phyloP scores from a whole-genome alignment of 768 basidiomycete genomes.

The Boletus pseudo-olivaceus region DNA sequence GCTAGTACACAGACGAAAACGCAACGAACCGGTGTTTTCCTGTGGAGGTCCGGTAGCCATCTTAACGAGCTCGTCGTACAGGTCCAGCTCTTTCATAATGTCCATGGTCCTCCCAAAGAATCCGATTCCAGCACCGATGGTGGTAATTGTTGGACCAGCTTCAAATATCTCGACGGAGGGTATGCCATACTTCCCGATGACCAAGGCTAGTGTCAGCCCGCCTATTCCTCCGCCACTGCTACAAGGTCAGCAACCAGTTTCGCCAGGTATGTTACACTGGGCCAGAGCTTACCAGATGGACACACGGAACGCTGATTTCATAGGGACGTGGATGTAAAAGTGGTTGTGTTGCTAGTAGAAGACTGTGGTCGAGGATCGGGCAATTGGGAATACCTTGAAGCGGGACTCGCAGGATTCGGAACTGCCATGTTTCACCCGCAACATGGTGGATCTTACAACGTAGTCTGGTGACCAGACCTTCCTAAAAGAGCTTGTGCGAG shows the following conservation, averaged over 20 bases:
- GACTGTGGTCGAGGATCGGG: too few relatives aligned
- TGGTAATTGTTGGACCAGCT: constrained; percentile 35
- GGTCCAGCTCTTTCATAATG: constrained; percentile 36
- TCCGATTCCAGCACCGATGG: constrained; percentile 44
- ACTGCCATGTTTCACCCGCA: too few relatives aligned
- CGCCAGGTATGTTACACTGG: too few relatives aligned
- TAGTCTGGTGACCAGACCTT: too few relatives aligned
- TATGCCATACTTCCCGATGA: constrained; percentile 23
- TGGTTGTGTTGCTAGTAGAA: background rate
- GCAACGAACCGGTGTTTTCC: constrained; percentile 20
- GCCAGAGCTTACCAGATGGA: constrained; percentile 15
- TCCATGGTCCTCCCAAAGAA: constrained; percentile 48
- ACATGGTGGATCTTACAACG: too few relatives aligned
- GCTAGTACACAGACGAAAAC: too few relatives aligned
- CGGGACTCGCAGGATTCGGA: background rate
- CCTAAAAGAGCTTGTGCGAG: too few relatives aligned
- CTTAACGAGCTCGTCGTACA: constrained; percentile 33
- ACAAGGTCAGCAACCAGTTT: background rate
- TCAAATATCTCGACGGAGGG: constrained; percentile 43
- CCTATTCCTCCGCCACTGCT: constrained; percentile 39
- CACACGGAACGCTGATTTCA: constrained; percentile 12
- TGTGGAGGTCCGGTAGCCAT: constrained; percentile 14
- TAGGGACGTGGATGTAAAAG: background rate
- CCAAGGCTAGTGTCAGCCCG: constrained; percentile 33
- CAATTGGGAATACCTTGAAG: too few relatives aligned